phyloP scores from a whole-genome alignment of 805 yeast species.

The Saccharomyces mikatae region DNA sequence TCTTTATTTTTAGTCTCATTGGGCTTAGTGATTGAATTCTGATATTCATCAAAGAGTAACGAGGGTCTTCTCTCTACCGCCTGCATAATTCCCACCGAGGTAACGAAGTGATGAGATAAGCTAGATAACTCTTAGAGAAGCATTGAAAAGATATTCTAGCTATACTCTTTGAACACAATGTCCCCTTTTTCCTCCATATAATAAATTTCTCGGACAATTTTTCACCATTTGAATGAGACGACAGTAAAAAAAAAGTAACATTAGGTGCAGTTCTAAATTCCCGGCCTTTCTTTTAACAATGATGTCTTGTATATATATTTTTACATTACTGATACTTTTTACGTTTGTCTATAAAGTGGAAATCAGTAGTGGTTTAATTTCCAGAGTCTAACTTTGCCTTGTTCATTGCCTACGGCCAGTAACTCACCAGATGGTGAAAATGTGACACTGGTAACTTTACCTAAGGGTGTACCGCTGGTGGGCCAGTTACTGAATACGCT shows the following conservation, averaged over 20 bases:
- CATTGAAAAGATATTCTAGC: background rate
- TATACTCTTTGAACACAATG: background rate
- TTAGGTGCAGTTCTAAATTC: background rate
- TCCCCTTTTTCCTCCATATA: background rate
- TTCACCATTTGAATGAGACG: background rate
- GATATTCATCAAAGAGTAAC: constrained; percentile 13
- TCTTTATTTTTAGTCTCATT: constrained; percentile 1
- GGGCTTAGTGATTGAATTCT: constrained; percentile 3
- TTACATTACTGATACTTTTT: background rate
- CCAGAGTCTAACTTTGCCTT: constrained; percentile 86
- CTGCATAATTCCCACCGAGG: background rate
- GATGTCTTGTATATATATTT: background rate
- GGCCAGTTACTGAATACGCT: constrained; percentile 94
- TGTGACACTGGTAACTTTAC: constrained; percentile 74
- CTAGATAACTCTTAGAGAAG: background rate
- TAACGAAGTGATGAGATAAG: background rate
- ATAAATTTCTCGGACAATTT: background rate
- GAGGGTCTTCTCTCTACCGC: constrained; percentile 13
- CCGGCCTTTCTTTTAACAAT: background rate
- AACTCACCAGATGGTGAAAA: constrained; percentile 78
- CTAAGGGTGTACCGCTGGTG: constrained; percentile 90
- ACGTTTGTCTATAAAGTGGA: constrained; percentile 1
- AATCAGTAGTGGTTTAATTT: constrained; percentile 66
- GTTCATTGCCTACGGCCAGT: constrained; percentile 84
- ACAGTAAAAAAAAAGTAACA: background rate